Evolutionary conservation across 2,329 filamentous ascomycete genomes (phyloP).

Genomic region (Colletotrichum sp.): DNA sequence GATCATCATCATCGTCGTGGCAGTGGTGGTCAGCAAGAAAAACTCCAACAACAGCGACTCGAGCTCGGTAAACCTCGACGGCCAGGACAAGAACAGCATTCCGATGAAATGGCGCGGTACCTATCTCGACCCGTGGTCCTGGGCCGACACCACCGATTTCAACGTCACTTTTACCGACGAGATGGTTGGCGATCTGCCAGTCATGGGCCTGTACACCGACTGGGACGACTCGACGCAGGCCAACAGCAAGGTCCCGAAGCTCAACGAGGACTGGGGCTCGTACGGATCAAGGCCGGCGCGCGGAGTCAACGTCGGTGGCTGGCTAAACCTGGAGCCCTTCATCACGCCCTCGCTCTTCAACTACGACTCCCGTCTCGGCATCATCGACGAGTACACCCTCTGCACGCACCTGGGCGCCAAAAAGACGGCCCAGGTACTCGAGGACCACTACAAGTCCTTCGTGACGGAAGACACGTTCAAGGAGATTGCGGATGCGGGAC

Average conservation of each 20-base stretch:
- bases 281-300: slow-evolving; percentile 83
- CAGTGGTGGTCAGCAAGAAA: slow-evolving; percentile 70
- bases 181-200: slow-evolving; percentile 82
- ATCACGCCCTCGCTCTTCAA: slow-evolving; percentile 93
- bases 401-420: slow-evolving; percentile 70
- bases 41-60: slow-evolving; percentile 37
- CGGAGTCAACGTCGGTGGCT: slow-evolving; percentile 92
- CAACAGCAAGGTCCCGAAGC: slow-evolving; percentile 79
- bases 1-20: slow-evolving; percentile 71
- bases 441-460: slow-evolving; percentile 90
- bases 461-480: slow-evolving; percentile 84
- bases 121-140: slow-evolving; percentile 86
- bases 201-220: slow-evolving; percentile 85
- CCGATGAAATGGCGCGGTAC: slow-evolving; percentile 74
- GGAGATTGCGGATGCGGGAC: slow-evolving; percentile 83
- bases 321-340: slow-evolving; percentile 93
- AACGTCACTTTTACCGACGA: slow-evolving; percentile 91
- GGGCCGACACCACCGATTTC: slow-evolving; percentile 89
- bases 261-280: slow-evolving; percentile 76
- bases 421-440: slow-evolving; percentile 71
- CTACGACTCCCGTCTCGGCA: slow-evolving; percentile 63
- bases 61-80: slow-evolving; percentile 46
- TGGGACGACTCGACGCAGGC: slow-evolving; percentile 86
- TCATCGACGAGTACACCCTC: slow-evolving; percentile 91
- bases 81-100: slow-evolving; percentile 60